Base-by-base conservation (phyloP, 2,329 filamentous ascomycete genomes). In the Xylariaceae sp. region DNA sequence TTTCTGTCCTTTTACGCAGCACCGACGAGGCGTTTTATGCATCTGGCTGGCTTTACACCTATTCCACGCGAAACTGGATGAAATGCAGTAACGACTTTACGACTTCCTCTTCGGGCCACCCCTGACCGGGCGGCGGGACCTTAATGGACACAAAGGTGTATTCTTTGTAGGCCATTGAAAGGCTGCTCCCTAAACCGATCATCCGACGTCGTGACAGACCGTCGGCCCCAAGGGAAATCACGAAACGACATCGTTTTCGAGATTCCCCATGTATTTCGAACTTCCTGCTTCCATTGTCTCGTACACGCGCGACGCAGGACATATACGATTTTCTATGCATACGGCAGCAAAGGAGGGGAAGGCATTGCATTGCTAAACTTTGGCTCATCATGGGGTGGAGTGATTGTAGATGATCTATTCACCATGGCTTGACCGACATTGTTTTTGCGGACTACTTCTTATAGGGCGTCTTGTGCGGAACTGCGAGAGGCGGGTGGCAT, bases 1-100 rank as follows among this genome's bases (percentile, higher is more conserved):
- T 24, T 11, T 24, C 21, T 34, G 26, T 18, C 30, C 32, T 38
- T 18, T 15, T 11, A 14, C 36, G 28, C 27, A 27, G 13, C 26
- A 43, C 33, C 37, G 35, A 40, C 47, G 34, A 14, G 54, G 54
- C 47, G 48, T 51, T 54, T 14, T 35, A 26, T 40, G 42, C 34
- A 46, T 44, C n/a, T 35, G 41, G 29, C 24, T 39, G 33, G 42
- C 36, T 45, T 40, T 46, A 42, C 40, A 47, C 38, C 42, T 38
- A 39, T 40, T 40, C 46, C 26, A 40, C 33, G 46, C 38, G 44
- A 28, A 46, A 41, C 41, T 38, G 18, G 34, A 36, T 46, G 43
- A 50, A 52, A 54, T 53, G 45, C 54, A 56, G 53, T 55, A 53
- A 56, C 54, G 54, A 55, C 36, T 48, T 54, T 47, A 56, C 50